Evolutionary conservation across 805 yeast species (phyloP), one percentile per base, ranked within the genome.

Genomic region (Saccharomycopsis babjevae): DNA sequence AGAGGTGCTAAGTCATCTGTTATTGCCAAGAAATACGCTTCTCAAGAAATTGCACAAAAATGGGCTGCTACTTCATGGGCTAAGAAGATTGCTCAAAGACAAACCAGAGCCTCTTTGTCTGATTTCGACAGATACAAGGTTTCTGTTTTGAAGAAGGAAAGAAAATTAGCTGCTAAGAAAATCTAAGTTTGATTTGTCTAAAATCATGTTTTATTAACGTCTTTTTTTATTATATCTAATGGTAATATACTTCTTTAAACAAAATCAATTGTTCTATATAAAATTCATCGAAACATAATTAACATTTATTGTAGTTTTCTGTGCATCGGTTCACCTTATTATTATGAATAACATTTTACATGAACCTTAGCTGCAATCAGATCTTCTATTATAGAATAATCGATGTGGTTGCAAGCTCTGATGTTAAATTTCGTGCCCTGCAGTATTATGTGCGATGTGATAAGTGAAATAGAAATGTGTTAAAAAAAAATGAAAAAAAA

Each of bases 111-210:
- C 73, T 82, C 86, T 76, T 88, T 96, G 78, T 76, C 93, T 71
- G 99, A 94, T 81, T 94, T 94, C 74, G 97, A 94, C 84, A 92
- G 99, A 86, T 94, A 94, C 97, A 97, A 93, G 85, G 99, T 93
- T 72, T 77, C 88, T 79, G 96, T 91, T 72, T 85, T 91, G 78
- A 94, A 88, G 88, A 94, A 93, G 86, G 97, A 96, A 85, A 90
- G 89, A 82, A 88, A 91, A 82, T 87, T 79, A 77, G 89, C 91
- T 80, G 93, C 90, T 74, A 89, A 88, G 83, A 92, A 90, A 85
- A 96, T 96, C 79, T 59, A 56, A 59, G 39, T 50, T 46, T 22
- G 52, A 46, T 46, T 46, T 22, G 15, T 46, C 28, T 25, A 46
- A 42, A 46, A 46, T 46, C 52, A 11, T 46, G 52, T 46, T 46